phyloP scores from a whole-genome alignment of 2,329 filamentous ascomycete species.

The Aureobasidium sp. region DNA sequence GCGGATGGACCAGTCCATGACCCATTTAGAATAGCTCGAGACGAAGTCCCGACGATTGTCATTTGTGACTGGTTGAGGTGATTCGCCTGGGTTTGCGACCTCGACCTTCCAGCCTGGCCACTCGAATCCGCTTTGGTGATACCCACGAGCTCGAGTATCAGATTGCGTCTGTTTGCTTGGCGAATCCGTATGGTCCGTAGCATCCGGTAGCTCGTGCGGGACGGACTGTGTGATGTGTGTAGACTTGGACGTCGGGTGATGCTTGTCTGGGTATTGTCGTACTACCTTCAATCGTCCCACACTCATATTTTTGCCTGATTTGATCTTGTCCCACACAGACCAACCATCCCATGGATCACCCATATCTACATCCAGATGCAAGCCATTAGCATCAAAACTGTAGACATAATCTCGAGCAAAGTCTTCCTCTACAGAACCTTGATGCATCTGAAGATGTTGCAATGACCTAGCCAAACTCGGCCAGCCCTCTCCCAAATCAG shows the following conservation, averaged over 20 bases:
- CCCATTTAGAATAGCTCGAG: slow-evolving; percentile 73
- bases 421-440: slow-evolving; percentile 71
- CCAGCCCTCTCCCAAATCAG: slow-evolving; percentile 82
- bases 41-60: slow-evolving; percentile 72
- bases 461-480: slow-evolving; percentile 70
- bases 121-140: neutral
- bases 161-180: neutral
- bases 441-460: slow-evolving; percentile 62
- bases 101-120: slow-evolving; percentile 50
- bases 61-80: slow-evolving; percentile 69
- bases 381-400: slow-evolving; percentile 54
- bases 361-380: slow-evolving; percentile 49
- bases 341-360: slow-evolving; percentile 11
- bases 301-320: neutral
- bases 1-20: slow-evolving; percentile 67
- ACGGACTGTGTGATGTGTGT: neutral
- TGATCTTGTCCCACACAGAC: slow-evolving; percentile 5
- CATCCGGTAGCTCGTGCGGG: neutral
- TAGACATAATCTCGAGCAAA: slow-evolving; percentile 85
- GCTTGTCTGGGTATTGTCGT: slow-evolving; percentile 1
- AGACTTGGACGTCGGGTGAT: neutral
- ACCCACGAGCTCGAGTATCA: slow-evolving; percentile 13
- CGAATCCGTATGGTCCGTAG: neutral
- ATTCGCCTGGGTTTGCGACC: slow-evolving; percentile 30
- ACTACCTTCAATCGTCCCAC: slow-evolving; percentile 6